Conservation (phyloP, 1,284 basidiomycete genomes). For the Microbotryum silenes-acaulis region DNA sequence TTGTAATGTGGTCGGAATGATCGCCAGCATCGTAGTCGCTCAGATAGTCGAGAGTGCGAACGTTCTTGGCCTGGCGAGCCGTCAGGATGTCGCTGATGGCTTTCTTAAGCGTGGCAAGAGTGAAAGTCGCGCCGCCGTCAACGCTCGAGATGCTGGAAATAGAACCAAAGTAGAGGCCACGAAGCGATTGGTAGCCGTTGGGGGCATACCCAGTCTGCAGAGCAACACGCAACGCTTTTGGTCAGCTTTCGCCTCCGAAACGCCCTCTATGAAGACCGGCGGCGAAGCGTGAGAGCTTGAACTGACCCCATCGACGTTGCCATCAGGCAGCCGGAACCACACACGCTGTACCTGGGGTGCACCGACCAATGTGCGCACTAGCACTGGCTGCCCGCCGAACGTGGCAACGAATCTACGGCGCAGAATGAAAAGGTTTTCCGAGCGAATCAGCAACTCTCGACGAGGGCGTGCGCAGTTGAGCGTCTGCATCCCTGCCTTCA, state of each 20-base stretch:
- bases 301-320: conserved; percentile 22
- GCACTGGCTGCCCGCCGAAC: conserved; percentile 27
- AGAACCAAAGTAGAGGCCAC: conserved; percentile 32
- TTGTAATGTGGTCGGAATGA: conserved; percentile 31
- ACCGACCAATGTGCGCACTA: conserved; percentile 25
- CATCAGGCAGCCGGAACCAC: conserved; percentile 32
- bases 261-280: neutral
- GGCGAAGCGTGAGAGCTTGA: neutral
- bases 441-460: neutral
- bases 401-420: conserved; percentile 7
- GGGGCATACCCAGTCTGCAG: conserved; percentile 14
- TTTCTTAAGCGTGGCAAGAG: conserved; percentile 26
- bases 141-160: conserved; percentile 24
- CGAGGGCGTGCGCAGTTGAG: neutral
- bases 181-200: conserved; percentile 25
- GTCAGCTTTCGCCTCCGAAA: neutral
- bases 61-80: conserved; percentile 13
- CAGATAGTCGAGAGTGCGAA: conserved; percentile 31
- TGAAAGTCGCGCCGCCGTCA: conserved; percentile 22
- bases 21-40: conserved; percentile 23
- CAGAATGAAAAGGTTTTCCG: neutral
- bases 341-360: conserved; percentile 27
- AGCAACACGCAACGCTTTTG: neutral
- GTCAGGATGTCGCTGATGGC: conserved; percentile 27
- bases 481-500: neutral